Conservation (phyloP, 441 rosid genomes). For the Bruguiera hainesii region DNA sequence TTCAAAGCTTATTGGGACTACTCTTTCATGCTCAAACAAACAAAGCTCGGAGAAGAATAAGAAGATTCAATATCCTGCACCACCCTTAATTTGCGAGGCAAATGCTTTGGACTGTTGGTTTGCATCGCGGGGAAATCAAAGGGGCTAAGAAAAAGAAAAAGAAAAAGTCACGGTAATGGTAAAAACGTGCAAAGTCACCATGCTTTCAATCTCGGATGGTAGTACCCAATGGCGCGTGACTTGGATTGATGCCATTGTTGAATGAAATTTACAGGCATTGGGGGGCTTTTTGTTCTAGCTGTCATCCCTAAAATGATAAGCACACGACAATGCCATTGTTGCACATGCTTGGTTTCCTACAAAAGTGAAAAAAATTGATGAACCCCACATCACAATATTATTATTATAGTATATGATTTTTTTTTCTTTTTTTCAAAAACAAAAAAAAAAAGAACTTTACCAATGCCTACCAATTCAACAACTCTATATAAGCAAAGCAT, state of each 20-base stretch:
- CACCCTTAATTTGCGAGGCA: too few relatives aligned
- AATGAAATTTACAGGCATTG: too few relatives aligned
- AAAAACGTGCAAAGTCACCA: too few relatives aligned
- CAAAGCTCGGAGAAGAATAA: too few relatives aligned
- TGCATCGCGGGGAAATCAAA: neutral
- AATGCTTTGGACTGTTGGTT: neutral
- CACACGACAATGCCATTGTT: conserved; percentile 4
- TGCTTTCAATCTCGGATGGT: too few relatives aligned
- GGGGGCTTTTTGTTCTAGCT: conserved; percentile 9
- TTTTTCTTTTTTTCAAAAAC: neutral
- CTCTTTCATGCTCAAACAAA: too few relatives aligned
- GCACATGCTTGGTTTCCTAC: neutral
- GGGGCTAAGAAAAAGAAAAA: neutral
- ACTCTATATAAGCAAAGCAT: conserved; percentile 5
- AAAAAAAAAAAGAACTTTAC: neutral
- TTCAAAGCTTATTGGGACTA: too few relatives aligned
- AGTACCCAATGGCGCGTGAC: too few relatives aligned
- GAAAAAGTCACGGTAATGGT: too few relatives aligned
- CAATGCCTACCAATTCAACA: neutral
- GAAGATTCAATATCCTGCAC: too few relatives aligned
- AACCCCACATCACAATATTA: neutral
- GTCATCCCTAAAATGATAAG: conserved; percentile 21
- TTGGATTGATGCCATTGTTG: too few relatives aligned
- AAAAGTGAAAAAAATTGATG: neutral
- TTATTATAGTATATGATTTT: neutral